Evolutionary conservation across 306 rosid genomes (phyloP), one percentile per base, ranked within the genome.

Genomic region (Cucumis hystrix): DNA sequence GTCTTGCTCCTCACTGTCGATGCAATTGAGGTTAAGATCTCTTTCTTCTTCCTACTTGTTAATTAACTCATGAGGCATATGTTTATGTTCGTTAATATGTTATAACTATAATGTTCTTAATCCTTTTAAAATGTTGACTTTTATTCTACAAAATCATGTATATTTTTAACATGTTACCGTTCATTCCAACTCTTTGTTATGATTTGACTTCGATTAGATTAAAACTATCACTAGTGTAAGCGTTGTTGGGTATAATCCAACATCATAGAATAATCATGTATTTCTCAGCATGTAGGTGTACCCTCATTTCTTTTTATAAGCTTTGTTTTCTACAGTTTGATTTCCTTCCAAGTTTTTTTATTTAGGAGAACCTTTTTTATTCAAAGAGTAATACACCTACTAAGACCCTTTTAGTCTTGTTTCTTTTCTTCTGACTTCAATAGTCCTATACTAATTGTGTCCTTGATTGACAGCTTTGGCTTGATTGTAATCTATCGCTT

Each of bases 1-100:
- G 98, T 93, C 83, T 85, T 93, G 74, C 96, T 93, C 28, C 96
- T 93, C 70, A 93, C 98, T 76, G 92, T 91, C 75, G 98, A 93
- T 86, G 87, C 92, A 64, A 88, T 93, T 66, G 97, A 93, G 97
- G 97, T 92, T 78, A 69, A 9, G 68, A 18, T 16, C 13, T 41
- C 40, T 37, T 43, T 15, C 73, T 49, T 12, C 30, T 17, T 23
- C 10, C 33, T 77, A 47, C 35, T 6, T 1, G 54, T 67, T 12
- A 40, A 41, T 67, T 20, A 20, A 41, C 33, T 10, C 15, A 17
- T 67, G 74, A 41, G 21, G 14, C 12, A 40, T 67, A 67, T n/a
- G 30, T 67, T 67, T 20, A 15, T 18, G 25, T 65, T 65, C 5
- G 21, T 40, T 67, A 5, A 3, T 67, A n/a, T 40, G 10, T 67